Conservation (phyloP, 2,329 filamentous ascomycete species). For the Huntiella abstrusa region DNA sequence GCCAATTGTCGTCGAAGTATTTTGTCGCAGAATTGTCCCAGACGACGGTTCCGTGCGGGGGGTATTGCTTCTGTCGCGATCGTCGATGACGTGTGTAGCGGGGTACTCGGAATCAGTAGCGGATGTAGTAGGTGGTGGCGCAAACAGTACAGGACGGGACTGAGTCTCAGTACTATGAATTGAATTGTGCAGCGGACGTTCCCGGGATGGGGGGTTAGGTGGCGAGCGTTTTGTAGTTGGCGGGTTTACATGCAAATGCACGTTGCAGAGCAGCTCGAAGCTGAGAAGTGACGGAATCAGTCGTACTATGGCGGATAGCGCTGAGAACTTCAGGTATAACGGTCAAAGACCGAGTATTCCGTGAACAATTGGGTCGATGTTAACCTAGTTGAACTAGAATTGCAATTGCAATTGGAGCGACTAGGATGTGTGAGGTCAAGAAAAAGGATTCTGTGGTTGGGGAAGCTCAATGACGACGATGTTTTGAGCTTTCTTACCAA, state of each 20-base stretch:
- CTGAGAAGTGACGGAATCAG: conserved; percentile 10
- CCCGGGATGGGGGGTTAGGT: conserved; percentile 10
- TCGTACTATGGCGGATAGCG: conserved; percentile 10
- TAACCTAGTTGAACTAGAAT: not conserved
- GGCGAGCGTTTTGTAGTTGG: conserved; percentile 6
- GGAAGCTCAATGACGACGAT: not conserved
- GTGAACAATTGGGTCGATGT: not conserved
- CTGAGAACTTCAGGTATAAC: not conserved
- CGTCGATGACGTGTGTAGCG: conserved; percentile 2
- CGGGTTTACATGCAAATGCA: conserved; percentile 10
- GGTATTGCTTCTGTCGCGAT: not conserved
- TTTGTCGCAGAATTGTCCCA: too few relatives aligned
- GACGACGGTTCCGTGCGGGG: too few relatives aligned
- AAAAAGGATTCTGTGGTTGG: not conserved
- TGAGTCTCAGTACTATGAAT: not conserved
- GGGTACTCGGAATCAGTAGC: conserved; percentile 4
- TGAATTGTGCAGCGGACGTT: not conserved
- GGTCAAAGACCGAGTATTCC: not conserved
- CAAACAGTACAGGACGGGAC: not conserved
- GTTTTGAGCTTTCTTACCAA: not conserved
- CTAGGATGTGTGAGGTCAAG: not conserved
- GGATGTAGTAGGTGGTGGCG: not conserved
- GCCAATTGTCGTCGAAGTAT: too few relatives aligned
- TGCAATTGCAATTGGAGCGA: not conserved
- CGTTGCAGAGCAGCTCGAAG: conserved; percentile 11